These are phyloP conservation scores for Rhinocladiella mackenziei DNA, from an alignment of 2,329 filamentous ascomycete genomes.

Conservation along the genomic window DNA sequence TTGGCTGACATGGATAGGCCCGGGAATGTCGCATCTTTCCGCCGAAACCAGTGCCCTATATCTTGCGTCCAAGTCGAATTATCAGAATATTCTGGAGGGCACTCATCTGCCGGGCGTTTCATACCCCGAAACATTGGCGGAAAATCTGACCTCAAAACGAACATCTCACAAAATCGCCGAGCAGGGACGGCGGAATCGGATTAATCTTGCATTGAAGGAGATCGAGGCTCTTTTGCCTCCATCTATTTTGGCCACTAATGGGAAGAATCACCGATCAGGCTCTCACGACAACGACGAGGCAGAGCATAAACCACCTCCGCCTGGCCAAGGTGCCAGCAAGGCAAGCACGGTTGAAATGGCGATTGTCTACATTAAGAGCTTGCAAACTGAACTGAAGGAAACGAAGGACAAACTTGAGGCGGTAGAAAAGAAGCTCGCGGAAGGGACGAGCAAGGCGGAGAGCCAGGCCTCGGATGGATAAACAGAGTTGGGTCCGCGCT, in stretches of 20 bases:
- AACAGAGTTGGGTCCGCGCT: neutral
- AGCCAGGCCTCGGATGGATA: conserved; percentile 15
- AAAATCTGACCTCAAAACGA: conserved; percentile 90
- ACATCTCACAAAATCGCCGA: conserved; percentile 98
- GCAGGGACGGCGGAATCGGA: conserved; percentile 89
- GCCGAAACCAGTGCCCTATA: conserved; percentile 65
- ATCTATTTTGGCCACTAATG: conserved; percentile 42
- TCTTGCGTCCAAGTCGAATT: conserved; percentile 92
- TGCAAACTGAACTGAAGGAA: conserved; percentile 68
- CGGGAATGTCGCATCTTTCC: conserved; percentile 41
- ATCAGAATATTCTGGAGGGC: conserved; percentile 93
- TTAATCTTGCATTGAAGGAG: conserved; percentile 88
- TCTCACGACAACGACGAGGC: conserved; percentile 39
- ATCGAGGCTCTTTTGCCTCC: conserved; percentile 81
- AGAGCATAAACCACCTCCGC: conserved; percentile 36
- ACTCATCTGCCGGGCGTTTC: conserved; percentile 84
- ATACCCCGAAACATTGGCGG: conserved; percentile 86
- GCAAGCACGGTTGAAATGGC: conserved; percentile 96
- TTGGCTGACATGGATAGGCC: conserved; percentile 19
- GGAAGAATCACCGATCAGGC: conserved; percentile 29
- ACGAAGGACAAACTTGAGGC: conserved; percentile 61
- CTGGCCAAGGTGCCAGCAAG: conserved; percentile 71
- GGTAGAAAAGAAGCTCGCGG: conserved; percentile 59
- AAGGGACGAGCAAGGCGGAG: conserved; percentile 24
- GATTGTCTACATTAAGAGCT: conserved; percentile 86